Conservation (phyloP, 805 yeast genomes). For the Sugiyamaella lignohabitans region DNA sequence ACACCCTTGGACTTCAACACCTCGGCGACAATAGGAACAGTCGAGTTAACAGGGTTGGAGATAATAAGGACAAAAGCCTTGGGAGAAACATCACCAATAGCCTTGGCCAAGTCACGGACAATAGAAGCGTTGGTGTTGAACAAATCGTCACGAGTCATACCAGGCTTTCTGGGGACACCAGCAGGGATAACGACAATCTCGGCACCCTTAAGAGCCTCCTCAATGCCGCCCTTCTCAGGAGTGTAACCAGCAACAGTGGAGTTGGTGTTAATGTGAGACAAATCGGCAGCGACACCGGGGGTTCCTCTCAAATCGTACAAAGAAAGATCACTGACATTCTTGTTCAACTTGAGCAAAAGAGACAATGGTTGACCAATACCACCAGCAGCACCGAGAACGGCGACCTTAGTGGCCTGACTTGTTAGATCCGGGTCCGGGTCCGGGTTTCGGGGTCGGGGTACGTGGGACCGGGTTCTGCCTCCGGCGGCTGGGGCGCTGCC, state of each 20-base stretch:
- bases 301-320: slow-evolving; percentile 88
- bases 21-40: slow-evolving; percentile 94
- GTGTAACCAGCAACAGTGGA: slow-evolving; percentile 82
- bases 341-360: slow-evolving; percentile 77
- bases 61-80: slow-evolving; percentile 76
- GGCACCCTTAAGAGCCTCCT: slow-evolving; percentile 61
- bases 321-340: slow-evolving; percentile 77
- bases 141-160: slow-evolving; percentile 97
- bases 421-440: no score
- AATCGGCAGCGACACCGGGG: slow-evolving; percentile 95
- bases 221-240: slow-evolving; percentile 65
- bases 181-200: slow-evolving; percentile 89
- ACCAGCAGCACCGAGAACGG: slow-evolving; percentile 92
- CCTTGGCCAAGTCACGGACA: slow-evolving; percentile 86
- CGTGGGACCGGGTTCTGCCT: no score
- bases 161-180: slow-evolving; percentile 98
- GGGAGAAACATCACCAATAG: slow-evolving; percentile 76
- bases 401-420: slow-evolving; percentile 51
- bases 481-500: no score
- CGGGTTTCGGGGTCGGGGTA: no score
- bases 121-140: slow-evolving; percentile 95
- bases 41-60: slow-evolving; percentile 95
- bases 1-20: slow-evolving; percentile 78
- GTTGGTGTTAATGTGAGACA: slow-evolving; percentile 89
- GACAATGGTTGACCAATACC: slow-evolving; percentile 96